These are phyloP conservation scores for Cladobotryum mycophilum DNA, from an alignment of 2,329 filamentous ascomycete species.

Conservation along the genomic window DNA sequence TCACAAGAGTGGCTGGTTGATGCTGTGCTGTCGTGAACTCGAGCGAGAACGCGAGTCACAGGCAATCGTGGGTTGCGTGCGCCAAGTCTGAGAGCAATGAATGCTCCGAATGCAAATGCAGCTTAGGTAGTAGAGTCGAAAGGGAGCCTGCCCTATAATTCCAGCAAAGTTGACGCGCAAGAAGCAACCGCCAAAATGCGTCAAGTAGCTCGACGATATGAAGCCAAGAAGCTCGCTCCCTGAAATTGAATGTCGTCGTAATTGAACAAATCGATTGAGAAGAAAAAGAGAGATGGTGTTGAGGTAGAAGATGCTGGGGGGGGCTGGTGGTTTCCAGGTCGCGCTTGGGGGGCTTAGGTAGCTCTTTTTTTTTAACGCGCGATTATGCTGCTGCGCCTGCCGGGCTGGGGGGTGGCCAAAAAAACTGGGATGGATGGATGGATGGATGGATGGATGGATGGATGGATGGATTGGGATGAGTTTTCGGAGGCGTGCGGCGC, in stretches of 20 bases:
- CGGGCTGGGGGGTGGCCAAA: neutral
- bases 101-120: conserved; percentile 3
- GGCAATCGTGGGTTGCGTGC: neutral
- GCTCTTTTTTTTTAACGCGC: neutral
- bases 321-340: conserved; percentile 14
- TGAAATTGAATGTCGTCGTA: too few species aligned
- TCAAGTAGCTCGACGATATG: conserved; percentile 9
- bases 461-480: too few species aligned
- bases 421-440: too few species aligned
- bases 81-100: neutral
- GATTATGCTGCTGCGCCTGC: neutral
- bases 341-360: conserved; percentile 16
- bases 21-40: neutral
- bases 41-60: conserved; percentile 7
- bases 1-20: neutral
- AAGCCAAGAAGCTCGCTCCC: neutral
- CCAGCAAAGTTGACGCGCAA: neutral
- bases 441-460: too few species aligned
- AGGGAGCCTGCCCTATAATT: conserved; percentile 1
- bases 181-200: conserved; percentile 3
- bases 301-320: conserved; percentile 12
- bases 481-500: too few species aligned
- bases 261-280: too few species aligned
- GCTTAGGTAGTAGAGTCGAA: neutral
- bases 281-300: conserved; percentile 10